A percentile compares a stretch with the other conserved stretches of the same genome.
These are phyloP conservation scores for Stagonosporopsis tanaceti DNA, from an alignment of 2,329 filamentous ascomycete species.

Conservation along the genomic window DNA sequence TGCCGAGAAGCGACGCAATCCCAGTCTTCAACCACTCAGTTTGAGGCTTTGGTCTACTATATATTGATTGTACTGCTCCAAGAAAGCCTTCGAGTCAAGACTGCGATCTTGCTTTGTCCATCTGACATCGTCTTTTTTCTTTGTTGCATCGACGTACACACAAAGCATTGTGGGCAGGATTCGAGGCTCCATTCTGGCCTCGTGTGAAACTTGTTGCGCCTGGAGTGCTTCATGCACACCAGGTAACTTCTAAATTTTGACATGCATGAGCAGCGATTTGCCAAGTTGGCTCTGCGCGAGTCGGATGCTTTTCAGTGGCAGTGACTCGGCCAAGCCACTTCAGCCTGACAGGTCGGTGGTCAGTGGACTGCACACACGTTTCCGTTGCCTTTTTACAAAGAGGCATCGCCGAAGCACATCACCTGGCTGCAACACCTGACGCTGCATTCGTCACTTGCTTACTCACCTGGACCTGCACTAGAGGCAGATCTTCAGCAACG, in stretches of 20 bases:
- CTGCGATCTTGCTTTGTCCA: background rate
- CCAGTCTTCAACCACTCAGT: background rate
- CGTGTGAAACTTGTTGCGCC: constrained; percentile 3
- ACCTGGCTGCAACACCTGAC: constrained; percentile 7
- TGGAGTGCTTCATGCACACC: constrained; percentile 8
- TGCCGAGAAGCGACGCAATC: constrained; percentile 19
- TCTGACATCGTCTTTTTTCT: background rate
- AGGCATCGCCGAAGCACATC: background rate
- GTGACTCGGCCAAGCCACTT: background rate
- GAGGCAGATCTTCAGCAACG: background rate
- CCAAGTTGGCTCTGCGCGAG: background rate
- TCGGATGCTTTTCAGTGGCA: background rate
- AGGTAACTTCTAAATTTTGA: background rate
- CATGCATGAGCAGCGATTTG: background rate
- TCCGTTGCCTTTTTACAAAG: background rate
- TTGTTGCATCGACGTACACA: background rate
- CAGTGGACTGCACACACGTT: constrained; percentile 1
- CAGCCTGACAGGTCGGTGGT: background rate
- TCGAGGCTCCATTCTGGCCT: background rate
- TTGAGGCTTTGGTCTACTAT: background rate
- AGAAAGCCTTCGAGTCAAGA: background rate
- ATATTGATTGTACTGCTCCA: background rate
- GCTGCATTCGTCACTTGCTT: background rate
- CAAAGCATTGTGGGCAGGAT: background rate
- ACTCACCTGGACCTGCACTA: background rate